Percentiles rank a stretch among this genome's conserved stretches.
phyloP scores from a whole-genome alignment of 352 stramenopile genomes.

The Pythium insidiosum region DNA sequence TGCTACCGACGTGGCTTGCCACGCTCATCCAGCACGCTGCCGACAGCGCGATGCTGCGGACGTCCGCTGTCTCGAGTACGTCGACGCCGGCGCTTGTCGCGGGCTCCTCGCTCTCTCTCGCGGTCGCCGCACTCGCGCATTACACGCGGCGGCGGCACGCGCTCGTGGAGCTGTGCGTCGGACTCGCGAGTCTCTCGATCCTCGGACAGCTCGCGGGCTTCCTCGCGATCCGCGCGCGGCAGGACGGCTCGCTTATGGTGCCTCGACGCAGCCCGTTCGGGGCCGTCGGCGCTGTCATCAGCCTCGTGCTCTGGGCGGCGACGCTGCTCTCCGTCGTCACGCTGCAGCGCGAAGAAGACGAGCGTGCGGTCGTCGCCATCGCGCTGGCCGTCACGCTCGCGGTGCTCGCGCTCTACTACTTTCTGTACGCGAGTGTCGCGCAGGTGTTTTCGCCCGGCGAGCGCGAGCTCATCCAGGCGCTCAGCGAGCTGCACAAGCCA shows the following conservation, averaged over 20 bases:
- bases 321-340: conserved; percentile 8
- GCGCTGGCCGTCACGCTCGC: not conserved
- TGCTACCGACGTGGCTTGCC: conserved; percentile 8
- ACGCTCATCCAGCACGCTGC: conserved; percentile 1
- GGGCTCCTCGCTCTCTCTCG: conserved; percentile 5
- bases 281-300: conserved; percentile 1
- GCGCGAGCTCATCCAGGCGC: conserved; percentile 2
- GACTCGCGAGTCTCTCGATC: conserved; percentile 11
- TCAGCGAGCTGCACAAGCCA: not conserved
- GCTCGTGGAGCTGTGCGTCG: conserved; percentile 2
- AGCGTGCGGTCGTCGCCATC: conserved; percentile 2
- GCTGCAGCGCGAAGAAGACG: not conserved
- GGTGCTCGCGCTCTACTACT: conserved; percentile 11
- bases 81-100: conserved; percentile 1
- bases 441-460: conserved; percentile 16
- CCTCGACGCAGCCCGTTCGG: conserved; percentile 13
- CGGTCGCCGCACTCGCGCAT: conserved; percentile 7
- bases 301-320: conserved; percentile 8
- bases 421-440: conserved; percentile 1
- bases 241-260: not conserved
- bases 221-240: not conserved
- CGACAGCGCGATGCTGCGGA: not conserved
- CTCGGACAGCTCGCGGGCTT: conserved; percentile 6
- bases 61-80: not conserved
- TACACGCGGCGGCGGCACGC: not conserved